Percentiles rank a stretch among this genome's conserved stretches.
Evolutionary conservation across 192 early-diverging fungal species (phyloP).

Genomic region (Coemansia sp.): DNA sequence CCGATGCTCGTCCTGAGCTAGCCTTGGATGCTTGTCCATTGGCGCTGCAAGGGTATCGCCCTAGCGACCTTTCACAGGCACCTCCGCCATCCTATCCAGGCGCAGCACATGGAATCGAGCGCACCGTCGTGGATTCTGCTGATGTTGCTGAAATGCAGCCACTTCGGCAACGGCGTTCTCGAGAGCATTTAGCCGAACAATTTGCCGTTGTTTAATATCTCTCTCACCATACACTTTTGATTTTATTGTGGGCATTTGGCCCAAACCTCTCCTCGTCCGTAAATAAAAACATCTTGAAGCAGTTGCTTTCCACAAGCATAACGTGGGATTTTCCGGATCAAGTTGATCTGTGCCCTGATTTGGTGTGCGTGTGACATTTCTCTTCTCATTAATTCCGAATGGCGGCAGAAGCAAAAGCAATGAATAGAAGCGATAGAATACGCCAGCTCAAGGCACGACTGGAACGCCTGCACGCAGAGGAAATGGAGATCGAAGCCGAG

Average conservation of each 20-base stretch:
- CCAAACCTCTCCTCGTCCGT: no score
- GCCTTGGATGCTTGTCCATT: slow-evolving; percentile 23
- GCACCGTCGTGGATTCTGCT: slow-evolving; percentile 17
- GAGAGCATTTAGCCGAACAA: neutral
- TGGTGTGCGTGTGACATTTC: no score
- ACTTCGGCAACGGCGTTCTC: neutral
- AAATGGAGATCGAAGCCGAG: slow-evolving; percentile 40
- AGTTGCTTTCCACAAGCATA: no score
- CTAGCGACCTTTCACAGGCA: slow-evolving; percentile 15
- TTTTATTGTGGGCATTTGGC: no score
- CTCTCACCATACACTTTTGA: neutral
- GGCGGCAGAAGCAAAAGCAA: neutral
- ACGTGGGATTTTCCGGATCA: no score
- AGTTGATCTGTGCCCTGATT: no score
- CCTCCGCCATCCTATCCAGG: slow-evolving; percentile 42
- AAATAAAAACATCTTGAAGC: no score
- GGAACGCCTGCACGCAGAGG: slow-evolving; percentile 26
- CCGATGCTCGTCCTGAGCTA: slow-evolving; percentile 1
- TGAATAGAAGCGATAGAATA: slow-evolving; percentile 8
- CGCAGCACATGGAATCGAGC: slow-evolving; percentile 21
- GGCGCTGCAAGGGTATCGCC: slow-evolving; percentile 24
- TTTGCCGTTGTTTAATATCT: neutral
- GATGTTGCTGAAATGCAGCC: neutral
- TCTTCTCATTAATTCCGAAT: no score
- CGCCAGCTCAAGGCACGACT: slow-evolving; percentile 19